Base-by-base conservation (phyloP, 2,329 filamentous ascomycete species). In the Hymenotorrendiella dingleyae region DNA sequence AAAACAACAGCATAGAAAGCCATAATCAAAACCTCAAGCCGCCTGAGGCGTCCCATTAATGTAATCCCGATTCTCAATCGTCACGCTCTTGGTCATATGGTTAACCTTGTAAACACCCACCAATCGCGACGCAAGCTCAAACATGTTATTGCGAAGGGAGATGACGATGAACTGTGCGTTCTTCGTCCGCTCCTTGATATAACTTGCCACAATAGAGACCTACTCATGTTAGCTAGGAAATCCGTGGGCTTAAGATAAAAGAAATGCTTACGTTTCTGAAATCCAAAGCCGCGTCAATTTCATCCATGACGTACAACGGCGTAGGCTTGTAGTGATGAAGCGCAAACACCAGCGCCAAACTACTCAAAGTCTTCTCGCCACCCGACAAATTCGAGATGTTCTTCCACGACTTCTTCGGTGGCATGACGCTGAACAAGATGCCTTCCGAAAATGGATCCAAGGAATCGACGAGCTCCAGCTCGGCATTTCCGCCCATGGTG, bases 91-190 rank as follows among this genome's bases (percentile, higher is more conserved):
- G 48, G 86, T 93, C 82, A 97, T 98, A 66, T 98, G 91, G 67
- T 94, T 97, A 63, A 98, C 93, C 73, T 98, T 98, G 73, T 98
- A 98, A 43, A 98, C 93, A 54, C 94, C 94, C 11, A 98, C 89
- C 46, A 98, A 76, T 43, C 94, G 79, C 45, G 88, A 81, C n/a
- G 94, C 91, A 50, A 98, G 80, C 72, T 98, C 93, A 66, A 98
- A 98, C 93, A 98, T 98, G 72, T 98, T 98, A 68, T 98, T 98
- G 59, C 93, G 77, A 58, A 98, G 73, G 12, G 89, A 96, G 61
- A 98, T 98, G 60, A 98, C 93, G 56, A 98, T 93, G 64, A 98
- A 98, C 63, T 98, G 93, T 2, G 93, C 94, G 67, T 98, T 98
- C 75, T 96, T 97, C 47, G 93, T 98, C 42, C 93, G 78, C 70